Evolutionary conservation across 192 early-diverging fungal species (phyloP).

Genomic region (Radiomyces spectabilis): DNA sequence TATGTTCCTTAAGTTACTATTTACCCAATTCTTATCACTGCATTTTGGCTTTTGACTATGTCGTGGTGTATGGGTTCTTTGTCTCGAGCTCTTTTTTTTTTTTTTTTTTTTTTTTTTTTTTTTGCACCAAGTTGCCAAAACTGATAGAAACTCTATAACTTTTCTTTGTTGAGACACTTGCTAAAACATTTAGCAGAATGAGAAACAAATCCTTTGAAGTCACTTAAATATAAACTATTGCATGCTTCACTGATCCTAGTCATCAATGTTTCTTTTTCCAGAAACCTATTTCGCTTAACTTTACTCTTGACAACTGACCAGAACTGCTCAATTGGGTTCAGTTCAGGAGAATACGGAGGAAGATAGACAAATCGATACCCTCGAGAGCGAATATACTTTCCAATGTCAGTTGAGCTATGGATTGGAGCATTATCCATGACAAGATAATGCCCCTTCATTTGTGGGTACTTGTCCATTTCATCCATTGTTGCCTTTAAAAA

Average conservation of each 20-base stretch:
- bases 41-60: no score
- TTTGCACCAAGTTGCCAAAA: no score
- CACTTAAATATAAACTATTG: no score
- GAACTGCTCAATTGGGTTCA: slow-evolving; percentile 24
- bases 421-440: slow-evolving; percentile 14
- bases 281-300: neutral
- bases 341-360: slow-evolving; percentile 17
- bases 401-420: neutral
- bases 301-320: slow-evolving; percentile 10
- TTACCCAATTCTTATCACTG: no score
- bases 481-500: slow-evolving; percentile 1
- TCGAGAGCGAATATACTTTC: neutral
- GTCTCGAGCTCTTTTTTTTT: no score
- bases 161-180: no score
- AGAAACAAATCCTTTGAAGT: no score
- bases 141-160: no score
- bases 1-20: no score
- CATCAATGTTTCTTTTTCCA: neutral
- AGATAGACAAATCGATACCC: slow-evolving; percentile 10
- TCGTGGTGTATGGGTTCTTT: no score
- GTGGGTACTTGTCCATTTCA: neutral
- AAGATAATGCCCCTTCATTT: neutral
- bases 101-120: no score
- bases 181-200: no score
- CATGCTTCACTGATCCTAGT: neutral